Conservation (phyloP, 805 yeast species). For the Saccharomycodes ludwigii region DNA sequence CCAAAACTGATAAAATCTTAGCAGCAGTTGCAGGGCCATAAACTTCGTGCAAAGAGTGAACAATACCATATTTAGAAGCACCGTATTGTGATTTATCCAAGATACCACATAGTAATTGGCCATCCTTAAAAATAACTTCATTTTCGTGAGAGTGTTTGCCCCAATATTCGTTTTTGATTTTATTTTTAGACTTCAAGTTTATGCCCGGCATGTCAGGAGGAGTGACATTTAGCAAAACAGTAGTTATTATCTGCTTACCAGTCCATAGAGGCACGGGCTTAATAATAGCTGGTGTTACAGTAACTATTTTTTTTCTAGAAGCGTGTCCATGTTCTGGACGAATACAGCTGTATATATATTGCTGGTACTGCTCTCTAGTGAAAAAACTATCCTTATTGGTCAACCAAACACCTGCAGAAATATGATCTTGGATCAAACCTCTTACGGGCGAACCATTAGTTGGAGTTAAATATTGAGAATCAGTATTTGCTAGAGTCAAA, state of each 20-base stretch:
- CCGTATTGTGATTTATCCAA: slow-evolving; percentile 97
- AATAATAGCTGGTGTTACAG: slow-evolving; percentile 79
- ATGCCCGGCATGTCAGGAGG: slow-evolving; percentile 87
- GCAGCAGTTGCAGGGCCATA: slow-evolving; percentile 91
- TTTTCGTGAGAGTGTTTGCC: slow-evolving; percentile 75
- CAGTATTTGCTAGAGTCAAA: slow-evolving; percentile 86
- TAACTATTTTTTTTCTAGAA: slow-evolving; percentile 48
- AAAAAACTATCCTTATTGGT: slow-evolving; percentile 87
- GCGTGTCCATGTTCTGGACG: slow-evolving; percentile 98
- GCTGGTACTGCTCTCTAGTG: slow-evolving; percentile 86
- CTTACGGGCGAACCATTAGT: slow-evolving; percentile 97
- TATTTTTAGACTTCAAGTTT: slow-evolving; percentile 71
- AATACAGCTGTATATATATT: slow-evolving; percentile 82
- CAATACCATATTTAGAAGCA: slow-evolving; percentile 92
- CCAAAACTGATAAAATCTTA: slow-evolving; percentile 78
- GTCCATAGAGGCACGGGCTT: slow-evolving; percentile 94
- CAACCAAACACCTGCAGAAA: slow-evolving; percentile 97
- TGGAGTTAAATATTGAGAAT: slow-evolving; percentile 94
- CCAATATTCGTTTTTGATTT: slow-evolving; percentile 93
- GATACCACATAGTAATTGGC: slow-evolving; percentile 84
- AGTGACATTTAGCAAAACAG: slow-evolving; percentile 79
- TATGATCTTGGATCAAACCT: slow-evolving; percentile 98
- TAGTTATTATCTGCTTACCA: slow-evolving; percentile 91
- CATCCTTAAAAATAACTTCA: slow-evolving; percentile 72
- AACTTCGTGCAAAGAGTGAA: slow-evolving; percentile 91